Evolutionary conservation across 495 filamentous ascomycete genomes (phyloP), one percentile per base, ranked within the genome.

Genomic region (Annulohypoxylon stygium): DNA sequence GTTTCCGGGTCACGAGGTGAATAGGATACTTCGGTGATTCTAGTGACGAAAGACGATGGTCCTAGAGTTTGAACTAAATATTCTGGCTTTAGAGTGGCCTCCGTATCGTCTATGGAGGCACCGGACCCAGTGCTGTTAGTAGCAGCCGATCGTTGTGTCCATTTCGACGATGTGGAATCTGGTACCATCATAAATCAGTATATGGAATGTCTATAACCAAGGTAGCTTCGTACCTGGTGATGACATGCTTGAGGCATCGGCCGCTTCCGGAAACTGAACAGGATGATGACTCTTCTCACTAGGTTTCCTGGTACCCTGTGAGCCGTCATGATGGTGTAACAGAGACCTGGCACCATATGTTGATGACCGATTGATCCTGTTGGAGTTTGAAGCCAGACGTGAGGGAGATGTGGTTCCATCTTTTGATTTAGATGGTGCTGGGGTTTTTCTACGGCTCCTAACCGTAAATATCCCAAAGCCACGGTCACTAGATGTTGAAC

Each of bases 91-190:
- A 58, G 20, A 43, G 60, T 37, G 9, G 55, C 39, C 14, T 25
- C 33, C 0, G 61, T 18, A 59, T 73, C 73, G 26, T 58, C 76
- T 41, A 63, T 18, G 12, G 73, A 59, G 12, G 66, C 70, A 16
- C 67, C 75, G 9, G 66, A 71, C 63, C 78, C 75, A 43, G 73
- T 76, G 41, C 75, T 76, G 26, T 78, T 73, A 33, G 79, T 78
- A 23, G 78, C 75, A 30, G 76, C 70, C 47, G 83, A 81, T 30
- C 76, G 53, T 3, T 80, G 74, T 16, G 81, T 84, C 71, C 80
- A 76, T 74, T 78, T 83, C 0, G 83, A 85, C 33, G 83, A 64
- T 7, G 80, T 78, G 2, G 83, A 84, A 67, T 82, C 84, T 83
- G 68, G 11, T 2, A 55, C 18, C 10, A 23, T n/a, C 3, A 45